A percentile compares a stretch with the other conserved stretches of the same genome.
Evolutionary conservation across 345 rosid genomes (phyloP).

Genomic region (Eucalyptus erythrocorys): DNA sequence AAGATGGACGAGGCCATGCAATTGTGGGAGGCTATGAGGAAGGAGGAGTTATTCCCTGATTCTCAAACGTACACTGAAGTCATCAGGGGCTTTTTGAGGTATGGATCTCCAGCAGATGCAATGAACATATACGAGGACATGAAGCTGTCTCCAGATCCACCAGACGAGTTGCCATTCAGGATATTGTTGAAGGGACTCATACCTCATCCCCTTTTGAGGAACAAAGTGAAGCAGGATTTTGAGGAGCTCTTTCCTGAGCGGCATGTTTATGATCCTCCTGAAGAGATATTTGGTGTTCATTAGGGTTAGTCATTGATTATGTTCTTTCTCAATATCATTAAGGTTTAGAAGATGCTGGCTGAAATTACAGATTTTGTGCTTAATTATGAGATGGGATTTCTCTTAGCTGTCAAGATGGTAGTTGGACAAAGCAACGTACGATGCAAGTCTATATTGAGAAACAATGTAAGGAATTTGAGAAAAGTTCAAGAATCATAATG

Average conservation of each 20-base stretch:
- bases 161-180: conserved; percentile 83
- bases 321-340: not conserved
- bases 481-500: not conserved
- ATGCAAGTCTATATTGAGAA: not conserved
- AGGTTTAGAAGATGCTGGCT: not conserved
- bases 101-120: conserved; percentile 87
- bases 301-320: conserved; percentile 15
- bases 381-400: not conserved
- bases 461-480: not conserved
- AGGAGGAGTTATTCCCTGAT: conserved; percentile 72
- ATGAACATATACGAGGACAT: conserved; percentile 94
- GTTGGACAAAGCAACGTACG: not conserved
- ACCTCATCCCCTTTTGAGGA: conserved; percentile 85
- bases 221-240: conserved; percentile 82
- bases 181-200: conserved; percentile 79
- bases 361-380: not conserved
- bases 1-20: conserved; percentile 80
- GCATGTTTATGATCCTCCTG: conserved; percentile 84
- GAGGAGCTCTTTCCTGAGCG: conserved; percentile 89
- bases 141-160: conserved; percentile 88
- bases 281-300: conserved; percentile 70
- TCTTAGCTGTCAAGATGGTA: not conserved
- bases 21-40: conserved; percentile 70
- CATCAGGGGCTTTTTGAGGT: conserved; percentile 70
- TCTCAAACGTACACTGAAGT: conserved; percentile 82